Base-by-base conservation (phyloP, 2,329 filamentous ascomycete genomes). In the Penicillium sp. region DNA sequence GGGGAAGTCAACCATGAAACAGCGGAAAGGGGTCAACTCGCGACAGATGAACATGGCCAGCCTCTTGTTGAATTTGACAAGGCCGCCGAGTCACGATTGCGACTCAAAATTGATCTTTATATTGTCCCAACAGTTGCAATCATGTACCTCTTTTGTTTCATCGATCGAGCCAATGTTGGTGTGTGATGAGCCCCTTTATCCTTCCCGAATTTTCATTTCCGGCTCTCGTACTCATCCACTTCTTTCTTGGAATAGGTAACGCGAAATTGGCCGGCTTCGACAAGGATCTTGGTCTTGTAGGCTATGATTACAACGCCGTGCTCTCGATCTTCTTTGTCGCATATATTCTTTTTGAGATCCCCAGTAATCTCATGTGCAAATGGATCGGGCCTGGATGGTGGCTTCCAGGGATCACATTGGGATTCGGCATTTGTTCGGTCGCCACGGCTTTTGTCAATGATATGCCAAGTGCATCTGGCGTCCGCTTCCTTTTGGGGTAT, bases 161-260 rank as follows among this genome's bases (percentile, higher is more conserved):
- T 90, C 61, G 87, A 90, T 65, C 81, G 87, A n/a, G 85, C 87
- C 25, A 90, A 90, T 60, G 87, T 91, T 38, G 87, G 87, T 86
- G 67, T 9, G 59, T 53, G 16, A 34, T 21, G 7, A n/a, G 13
- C 10, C 27, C 9, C 13, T 7, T 15, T 23, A 13, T 31, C 8
- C 5, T n/a, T 25, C 39, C 6, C 4, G 0, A 3, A 15, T 16
- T 11, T 8, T 15, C 5, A 2, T 43, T 16, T n/a, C 16, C 6
- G 27, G 11, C 13, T 21, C 31, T n/a, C 6, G 0, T 19, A 16
- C 29, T 36, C 21, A 44, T 21, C 19, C 16, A 3, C 11, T 25
- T 36, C 7, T 10, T 34, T 16, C 7, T 25, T 13, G 19, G 5
- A 15, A 50, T 51, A 87, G 85, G 87, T n/a, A 90, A 90, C 69